Evolutionary conservation across 192 early-diverging fungal genomes (phyloP).

Genomic region (Coemansia sp.): DNA sequence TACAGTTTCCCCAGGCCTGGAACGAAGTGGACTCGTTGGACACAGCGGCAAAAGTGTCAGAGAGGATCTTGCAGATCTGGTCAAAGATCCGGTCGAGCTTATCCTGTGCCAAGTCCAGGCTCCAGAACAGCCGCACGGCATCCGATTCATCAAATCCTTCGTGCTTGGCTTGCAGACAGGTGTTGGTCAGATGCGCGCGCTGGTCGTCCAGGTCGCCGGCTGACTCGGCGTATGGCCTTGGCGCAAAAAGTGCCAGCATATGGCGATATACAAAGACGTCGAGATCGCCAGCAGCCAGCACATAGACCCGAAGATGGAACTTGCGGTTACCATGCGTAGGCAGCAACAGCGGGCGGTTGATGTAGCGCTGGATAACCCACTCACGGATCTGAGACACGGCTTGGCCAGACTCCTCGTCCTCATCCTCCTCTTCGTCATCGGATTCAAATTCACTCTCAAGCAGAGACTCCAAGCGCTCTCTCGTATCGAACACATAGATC

Average conservation of each 20-base stretch:
- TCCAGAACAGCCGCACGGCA: conserved; percentile 63
- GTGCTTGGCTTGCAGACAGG: conserved; percentile 62
- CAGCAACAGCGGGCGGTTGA: conserved; percentile 60
- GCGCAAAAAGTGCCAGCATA: conserved; percentile 69
- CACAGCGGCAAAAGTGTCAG: conserved; percentile 64
- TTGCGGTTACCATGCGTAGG: conserved; percentile 53
- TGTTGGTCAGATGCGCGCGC: conserved; percentile 66
- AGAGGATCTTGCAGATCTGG: conserved; percentile 61
- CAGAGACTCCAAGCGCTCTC: conserved; percentile 54
- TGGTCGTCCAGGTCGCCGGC: conserved; percentile 54
- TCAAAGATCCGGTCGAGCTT: conserved; percentile 58
- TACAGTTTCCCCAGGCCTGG: conserved; percentile 64
- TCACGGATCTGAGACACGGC: conserved; percentile 64
- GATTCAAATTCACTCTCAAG: conserved; percentile 50
- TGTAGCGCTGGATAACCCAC: conserved; percentile 71
- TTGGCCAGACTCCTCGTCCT: conserved; percentile 30
- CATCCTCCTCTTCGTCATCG: conserved; percentile 44
- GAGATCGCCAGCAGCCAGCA: conserved; percentile 62
- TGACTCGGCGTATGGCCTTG: conserved; percentile 49
- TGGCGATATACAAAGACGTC: conserved; percentile 64
- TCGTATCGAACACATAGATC: conserved; percentile 64
- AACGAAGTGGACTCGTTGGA: conserved; percentile 64
- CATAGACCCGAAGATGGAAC: conserved; percentile 70
- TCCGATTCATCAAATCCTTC: conserved; percentile 57
- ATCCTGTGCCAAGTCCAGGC: conserved; percentile 41